These are phyloP conservation scores for Nadsonia starkeyi-henricii DNA, from an alignment of 1,139 yeast species.

Conservation along the genomic window DNA sequence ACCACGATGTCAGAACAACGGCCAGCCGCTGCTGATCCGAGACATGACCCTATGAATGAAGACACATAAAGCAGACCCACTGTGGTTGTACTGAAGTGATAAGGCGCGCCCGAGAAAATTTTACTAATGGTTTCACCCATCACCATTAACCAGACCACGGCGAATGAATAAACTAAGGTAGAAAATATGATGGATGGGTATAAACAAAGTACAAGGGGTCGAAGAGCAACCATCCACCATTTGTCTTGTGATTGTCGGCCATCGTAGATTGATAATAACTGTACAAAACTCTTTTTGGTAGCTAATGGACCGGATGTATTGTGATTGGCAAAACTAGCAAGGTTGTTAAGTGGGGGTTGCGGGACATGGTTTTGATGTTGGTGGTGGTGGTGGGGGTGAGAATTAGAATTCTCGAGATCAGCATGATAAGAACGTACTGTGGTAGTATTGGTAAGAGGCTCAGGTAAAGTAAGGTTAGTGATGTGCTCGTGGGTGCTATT, in stretches of 20 bases:
- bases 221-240: slow-evolving; percentile 44
- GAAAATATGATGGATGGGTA: slow-evolving; percentile 45
- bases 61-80: slow-evolving; percentile 46
- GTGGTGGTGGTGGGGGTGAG: background rate
- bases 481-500: slow-evolving; percentile 1
- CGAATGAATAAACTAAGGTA: slow-evolving; percentile 38
- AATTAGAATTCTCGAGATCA: too few relatives aligned
- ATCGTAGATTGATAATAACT: slow-evolving; percentile 19
- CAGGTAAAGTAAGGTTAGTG: slow-evolving; percentile 6
- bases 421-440: background rate
- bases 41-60: slow-evolving; percentile 45
- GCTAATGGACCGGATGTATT: slow-evolving; percentile 8
- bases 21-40: slow-evolving; percentile 46
- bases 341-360: slow-evolving; percentile 1
- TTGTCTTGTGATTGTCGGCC: slow-evolving; percentile 39
- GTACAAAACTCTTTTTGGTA: slow-evolving; percentile 14
- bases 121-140: slow-evolving; percentile 43
- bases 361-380: background rate
- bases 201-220: slow-evolving; percentile 39
- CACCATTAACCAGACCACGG: slow-evolving; percentile 52
- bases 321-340: slow-evolving; percentile 5
- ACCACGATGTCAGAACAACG: slow-evolving; percentile 35
- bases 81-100: slow-evolving; percentile 33
- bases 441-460: slow-evolving; percentile 8
- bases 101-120: slow-evolving; percentile 34